Percentiles rank a stretch among this genome's conserved stretches.
Conservation (phyloP, 2,329 filamentous ascomycete genomes). For the Pseudonectria foliicola region DNA sequence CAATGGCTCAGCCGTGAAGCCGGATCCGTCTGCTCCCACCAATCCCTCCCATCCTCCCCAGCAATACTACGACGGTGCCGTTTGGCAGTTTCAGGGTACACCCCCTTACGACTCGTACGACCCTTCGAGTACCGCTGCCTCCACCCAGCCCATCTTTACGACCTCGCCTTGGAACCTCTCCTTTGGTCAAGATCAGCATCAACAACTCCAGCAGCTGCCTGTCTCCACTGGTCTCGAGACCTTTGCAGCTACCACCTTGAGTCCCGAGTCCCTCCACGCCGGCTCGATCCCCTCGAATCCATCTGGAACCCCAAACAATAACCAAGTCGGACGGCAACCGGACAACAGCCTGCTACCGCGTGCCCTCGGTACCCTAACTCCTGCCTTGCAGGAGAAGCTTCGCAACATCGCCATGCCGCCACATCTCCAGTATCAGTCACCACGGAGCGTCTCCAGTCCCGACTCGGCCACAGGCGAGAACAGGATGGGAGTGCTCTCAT, state of each 20-base stretch:
- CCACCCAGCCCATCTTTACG: constrained; percentile 26
- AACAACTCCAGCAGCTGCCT: constrained; percentile 26
- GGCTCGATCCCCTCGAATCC: constrained; percentile 20
- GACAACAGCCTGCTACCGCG: constrained; percentile 25
- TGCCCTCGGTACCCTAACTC: constrained; percentile 36
- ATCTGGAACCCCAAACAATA: no score
- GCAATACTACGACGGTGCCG: constrained; percentile 30
- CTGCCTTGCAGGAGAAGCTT: constrained; percentile 53
- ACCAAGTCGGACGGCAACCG: no score
- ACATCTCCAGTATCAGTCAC: constrained; percentile 53
- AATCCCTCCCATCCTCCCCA: constrained; percentile 18
- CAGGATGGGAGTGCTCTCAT: constrained; percentile 45
- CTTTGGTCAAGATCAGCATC: constrained; percentile 22
- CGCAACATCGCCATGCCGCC: constrained; percentile 59
- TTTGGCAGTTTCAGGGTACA: constrained; percentile 43
- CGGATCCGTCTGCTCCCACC: constrained; percentile 29
- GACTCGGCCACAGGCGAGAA: constrained; percentile 45
- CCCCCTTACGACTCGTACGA: constrained; percentile 42
- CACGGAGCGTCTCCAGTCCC: constrained; percentile 51
- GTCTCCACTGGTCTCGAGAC: constrained; percentile 26
- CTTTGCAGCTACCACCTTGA: constrained; percentile 27
- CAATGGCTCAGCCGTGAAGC: no score
- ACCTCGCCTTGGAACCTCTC: constrained; percentile 29
- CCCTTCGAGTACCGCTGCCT: constrained; percentile 29
- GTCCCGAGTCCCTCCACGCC: constrained; percentile 29